Percentiles rank a stretch among this genome's conserved stretches.
phyloP scores from a whole-genome alignment of 2,329 filamentous ascomycete species.

The Ophiostoma novo-ulmi region DNA sequence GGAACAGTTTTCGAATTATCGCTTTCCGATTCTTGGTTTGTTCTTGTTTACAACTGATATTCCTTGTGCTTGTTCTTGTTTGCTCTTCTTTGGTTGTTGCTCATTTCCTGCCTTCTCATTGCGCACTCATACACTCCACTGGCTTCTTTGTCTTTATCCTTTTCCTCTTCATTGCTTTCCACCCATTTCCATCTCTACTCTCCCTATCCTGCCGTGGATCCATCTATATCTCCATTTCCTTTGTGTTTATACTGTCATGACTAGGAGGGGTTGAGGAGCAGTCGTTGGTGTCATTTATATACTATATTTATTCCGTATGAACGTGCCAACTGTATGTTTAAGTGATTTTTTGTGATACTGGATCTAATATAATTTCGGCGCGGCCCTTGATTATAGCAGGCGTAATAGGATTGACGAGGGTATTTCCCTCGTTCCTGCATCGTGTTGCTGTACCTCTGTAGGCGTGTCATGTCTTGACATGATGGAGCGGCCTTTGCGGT shows the following conservation, averaged over 20 bases:
- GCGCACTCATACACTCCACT: neutral
- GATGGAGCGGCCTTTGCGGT: neutral
- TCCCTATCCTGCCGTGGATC: conserved; percentile 3
- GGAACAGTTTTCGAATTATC: neutral
- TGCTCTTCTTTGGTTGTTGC: neutral
- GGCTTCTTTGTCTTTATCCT: neutral
- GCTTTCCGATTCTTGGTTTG: neutral
- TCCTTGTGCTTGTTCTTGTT: conserved; percentile 1
- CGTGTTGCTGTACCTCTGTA: neutral
- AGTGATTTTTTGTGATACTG: neutral
- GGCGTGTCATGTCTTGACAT: neutral
- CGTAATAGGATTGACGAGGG: neutral
- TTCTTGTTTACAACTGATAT: neutral
- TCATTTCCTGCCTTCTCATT: neutral
- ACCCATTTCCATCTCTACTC: neutral
- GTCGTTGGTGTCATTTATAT: conserved; percentile 7
- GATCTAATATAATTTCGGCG: neutral
- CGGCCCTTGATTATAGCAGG: neutral
- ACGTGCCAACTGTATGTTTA: neutral
- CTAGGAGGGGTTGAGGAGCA: conserved; percentile 2
- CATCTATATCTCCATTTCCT: conserved; percentile 24
- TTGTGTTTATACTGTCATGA: conserved; percentile 25
- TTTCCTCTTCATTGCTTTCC: neutral
- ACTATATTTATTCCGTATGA: conserved; percentile 1
- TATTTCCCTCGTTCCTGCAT: neutral